These are phyloP conservation scores for Primulina huaijiensis DNA, from an alignment of 257 asterid genomes.

Conservation along the genomic window DNA sequence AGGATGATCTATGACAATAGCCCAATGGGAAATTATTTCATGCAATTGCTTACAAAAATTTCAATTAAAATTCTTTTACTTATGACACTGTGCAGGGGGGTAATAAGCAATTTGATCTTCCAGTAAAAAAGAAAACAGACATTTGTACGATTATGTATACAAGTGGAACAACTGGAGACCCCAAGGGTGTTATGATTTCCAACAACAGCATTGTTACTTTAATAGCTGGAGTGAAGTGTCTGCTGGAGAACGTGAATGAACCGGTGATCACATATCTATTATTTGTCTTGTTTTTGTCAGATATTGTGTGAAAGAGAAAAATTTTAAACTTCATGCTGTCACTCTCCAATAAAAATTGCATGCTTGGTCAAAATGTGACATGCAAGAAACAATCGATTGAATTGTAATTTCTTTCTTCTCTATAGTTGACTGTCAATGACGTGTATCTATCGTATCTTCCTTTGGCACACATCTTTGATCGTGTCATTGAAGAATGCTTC, in stretches of 20 bases:
- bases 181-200: constrained; percentile 96
- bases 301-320: not conserved
- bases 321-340: not conserved
- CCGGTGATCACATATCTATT: constrained; percentile 45
- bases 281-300: constrained; percentile 2
- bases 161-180: constrained; percentile 98
- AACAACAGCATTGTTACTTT: constrained; percentile 77
- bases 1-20: too few relatives aligned
- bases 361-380: constrained; percentile 7
- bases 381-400: constrained; percentile 14
- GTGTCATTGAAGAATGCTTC: constrained; percentile 78
- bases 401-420: constrained; percentile 23
- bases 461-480: constrained; percentile 95
- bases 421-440: constrained; percentile 65
- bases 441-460: constrained; percentile 92
- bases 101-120: constrained; percentile 65
- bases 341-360: not conserved
- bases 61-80: constrained; percentile 1
- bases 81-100: constrained; percentile 64
- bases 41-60: constrained; percentile 15
- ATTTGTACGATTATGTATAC: constrained; percentile 97
- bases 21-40: not conserved
- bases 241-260: constrained; percentile 63
- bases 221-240: constrained; percentile 67
- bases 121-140: constrained; percentile 70